A percentile compares a stretch with the other conserved stretches of the same genome.
phyloP scores from a whole-genome alignment of 2,329 filamentous ascomycete species.

The Aspergillus viridinutans region DNA sequence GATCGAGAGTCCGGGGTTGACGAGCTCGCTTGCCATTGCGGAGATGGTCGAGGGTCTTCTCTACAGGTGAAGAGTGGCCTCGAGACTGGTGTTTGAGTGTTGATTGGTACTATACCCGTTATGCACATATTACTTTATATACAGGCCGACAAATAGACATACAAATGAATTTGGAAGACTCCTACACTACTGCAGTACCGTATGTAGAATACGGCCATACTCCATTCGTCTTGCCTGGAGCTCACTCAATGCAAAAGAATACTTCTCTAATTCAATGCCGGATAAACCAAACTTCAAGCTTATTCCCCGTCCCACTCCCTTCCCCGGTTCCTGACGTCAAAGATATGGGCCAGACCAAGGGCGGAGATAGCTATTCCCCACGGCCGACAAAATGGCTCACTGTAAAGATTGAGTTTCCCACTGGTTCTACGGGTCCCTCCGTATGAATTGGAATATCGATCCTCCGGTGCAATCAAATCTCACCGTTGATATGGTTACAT shows the following conservation, averaged over 20 bases:
- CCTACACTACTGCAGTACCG: not conserved
- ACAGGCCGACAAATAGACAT: not conserved
- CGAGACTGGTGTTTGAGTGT: not conserved
- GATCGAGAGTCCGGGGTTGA: constrained; percentile 90
- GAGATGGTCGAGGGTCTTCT: constrained; percentile 64
- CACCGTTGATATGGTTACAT: not conserved
- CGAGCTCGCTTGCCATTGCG: constrained; percentile 78
- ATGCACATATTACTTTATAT: not conserved
- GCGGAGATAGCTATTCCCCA: not conserved
- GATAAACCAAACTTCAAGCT: not conserved
- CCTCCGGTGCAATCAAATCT: not conserved
- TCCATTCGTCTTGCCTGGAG: too few species aligned
- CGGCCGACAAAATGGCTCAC: not conserved
- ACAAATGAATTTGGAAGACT: too few species aligned
- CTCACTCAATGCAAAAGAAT: too few species aligned
- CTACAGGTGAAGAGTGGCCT: constrained; percentile 33
- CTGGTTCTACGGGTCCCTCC: not conserved
- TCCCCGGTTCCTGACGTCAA: not conserved
- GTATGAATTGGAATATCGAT: not conserved
- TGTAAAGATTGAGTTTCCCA: not conserved
- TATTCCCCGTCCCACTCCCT: not conserved
- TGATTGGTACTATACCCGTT: not conserved
- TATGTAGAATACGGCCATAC: not conserved
- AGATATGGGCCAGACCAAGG: not conserved
- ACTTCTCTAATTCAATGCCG: too few species aligned